phyloP scores from a whole-genome alignment of 257 asterid genomes.

The Plantago elongata region DNA sequence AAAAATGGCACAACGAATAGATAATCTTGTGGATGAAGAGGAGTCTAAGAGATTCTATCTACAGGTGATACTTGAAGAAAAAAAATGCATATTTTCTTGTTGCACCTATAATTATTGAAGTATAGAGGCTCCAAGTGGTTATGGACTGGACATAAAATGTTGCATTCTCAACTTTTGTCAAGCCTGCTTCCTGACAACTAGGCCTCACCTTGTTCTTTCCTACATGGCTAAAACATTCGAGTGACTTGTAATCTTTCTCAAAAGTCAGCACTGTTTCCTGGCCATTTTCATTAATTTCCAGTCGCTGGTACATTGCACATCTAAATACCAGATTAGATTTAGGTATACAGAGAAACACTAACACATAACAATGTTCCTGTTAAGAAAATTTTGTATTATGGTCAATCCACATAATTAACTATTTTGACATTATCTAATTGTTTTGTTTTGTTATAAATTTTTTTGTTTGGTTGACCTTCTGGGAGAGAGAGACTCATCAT shows the following conservation, averaged over 20 bases:
- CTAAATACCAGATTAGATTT: conserved; percentile 3
- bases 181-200: conserved; percentile 5
- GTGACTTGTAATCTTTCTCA: conserved; percentile 1
- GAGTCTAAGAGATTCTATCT: conserved; percentile 97
- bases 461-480: conserved; percentile 3
- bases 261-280: conserved; percentile 4
- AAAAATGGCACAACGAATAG: conserved; percentile 91
- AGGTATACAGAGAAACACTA: conserved; percentile 4
- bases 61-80: conserved; percentile 52
- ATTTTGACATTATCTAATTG: too few species aligned
- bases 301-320: conserved; percentile 9
- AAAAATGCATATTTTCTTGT: conserved; percentile 9
- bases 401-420: conserved; percentile 1
- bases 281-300: too few species aligned
- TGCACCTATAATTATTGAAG: conserved; percentile 10
- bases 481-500: not conserved
- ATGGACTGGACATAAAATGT: conserved; percentile 13
- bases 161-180: conserved; percentile 3
- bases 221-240: conserved; percentile 10
- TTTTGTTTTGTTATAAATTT: not conserved
- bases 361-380: conserved; percentile 6
- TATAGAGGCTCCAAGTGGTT: conserved; percentile 3
- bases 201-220: conserved; percentile 3
- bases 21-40: conserved; percentile 90
- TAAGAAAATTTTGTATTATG: not conserved